Percentiles rank a stretch among this genome's conserved stretches.
Evolutionary conservation across 139 green algal species (phyloP).

Genomic region (Astrephomene gubernaculifera): DNA sequence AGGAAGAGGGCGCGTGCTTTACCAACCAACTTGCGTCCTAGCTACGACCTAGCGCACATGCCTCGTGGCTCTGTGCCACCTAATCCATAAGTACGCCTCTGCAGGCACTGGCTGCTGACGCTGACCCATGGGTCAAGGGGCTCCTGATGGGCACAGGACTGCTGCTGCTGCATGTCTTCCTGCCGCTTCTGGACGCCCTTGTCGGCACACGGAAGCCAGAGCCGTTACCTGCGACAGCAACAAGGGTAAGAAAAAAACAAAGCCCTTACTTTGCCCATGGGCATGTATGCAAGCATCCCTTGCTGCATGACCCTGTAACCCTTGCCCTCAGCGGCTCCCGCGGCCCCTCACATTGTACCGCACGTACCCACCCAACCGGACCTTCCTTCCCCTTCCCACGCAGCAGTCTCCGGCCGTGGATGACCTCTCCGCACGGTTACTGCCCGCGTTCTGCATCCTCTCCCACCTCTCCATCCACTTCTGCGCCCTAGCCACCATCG

Average conservation of each 20-base stretch:
- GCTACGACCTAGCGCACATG: background rate
- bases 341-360: background rate
- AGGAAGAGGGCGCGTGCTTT: background rate
- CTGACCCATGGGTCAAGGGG: background rate
- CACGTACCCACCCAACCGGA: background rate
- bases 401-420: background rate
- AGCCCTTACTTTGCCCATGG: background rate
- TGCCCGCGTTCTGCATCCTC: background rate
- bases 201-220: background rate
- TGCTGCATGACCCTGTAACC: background rate
- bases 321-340: background rate
- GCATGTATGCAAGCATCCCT: background rate
- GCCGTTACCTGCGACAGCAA: background rate
- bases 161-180: conserved; percentile 3
- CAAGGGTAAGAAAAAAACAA: background rate
- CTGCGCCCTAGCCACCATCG: background rate
- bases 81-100: background rate
- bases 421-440: background rate
- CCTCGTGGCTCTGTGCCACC: background rate
- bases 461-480: background rate
- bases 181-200: background rate
- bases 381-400: background rate
- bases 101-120: background rate
- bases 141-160: background rate
- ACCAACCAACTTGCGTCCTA: background rate